Percentiles rank a stretch among this genome's conserved stretches.
These are phyloP conservation scores for Metarhizium robertsii DNA, from an alignment of 2,329 filamentous ascomycete genomes.

Conservation along the genomic window DNA sequence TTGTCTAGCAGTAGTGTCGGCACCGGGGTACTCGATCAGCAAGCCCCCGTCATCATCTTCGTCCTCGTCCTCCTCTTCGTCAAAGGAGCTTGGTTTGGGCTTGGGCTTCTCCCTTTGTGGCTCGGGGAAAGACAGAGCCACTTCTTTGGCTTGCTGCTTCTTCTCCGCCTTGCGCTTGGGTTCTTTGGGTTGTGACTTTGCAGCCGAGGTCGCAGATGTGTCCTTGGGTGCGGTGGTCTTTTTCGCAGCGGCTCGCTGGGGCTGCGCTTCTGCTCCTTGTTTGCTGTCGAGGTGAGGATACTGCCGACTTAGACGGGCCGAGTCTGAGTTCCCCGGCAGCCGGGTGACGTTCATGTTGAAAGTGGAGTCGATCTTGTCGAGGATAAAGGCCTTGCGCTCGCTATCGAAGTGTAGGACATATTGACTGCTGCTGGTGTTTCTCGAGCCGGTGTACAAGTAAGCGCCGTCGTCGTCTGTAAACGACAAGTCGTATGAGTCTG, in stretches of 20 bases:
- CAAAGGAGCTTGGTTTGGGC: constrained; percentile 8
- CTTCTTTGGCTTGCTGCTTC: constrained; percentile 29
- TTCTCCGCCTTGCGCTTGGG: constrained; percentile 20
- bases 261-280: constrained; percentile 13
- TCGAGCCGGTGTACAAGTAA: constrained; percentile 52
- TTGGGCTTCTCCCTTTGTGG: constrained; percentile 22
- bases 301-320: constrained; percentile 53
- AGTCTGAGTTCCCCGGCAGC: constrained; percentile 55
- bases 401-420: constrained; percentile 70
- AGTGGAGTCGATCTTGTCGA: constrained; percentile 73
- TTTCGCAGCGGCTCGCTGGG: constrained; percentile 17
- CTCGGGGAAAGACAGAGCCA: constrained; percentile 24
- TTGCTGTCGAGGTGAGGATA: constrained; percentile 53
- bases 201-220: not conserved
- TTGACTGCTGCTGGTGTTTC: constrained; percentile 45
- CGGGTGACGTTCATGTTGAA: constrained; percentile 80
- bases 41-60: constrained; percentile 49
- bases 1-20: constrained; percentile 24
- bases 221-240: constrained; percentile 14
- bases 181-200: constrained; percentile 7
- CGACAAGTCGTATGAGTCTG: constrained; percentile 45
- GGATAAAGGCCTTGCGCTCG: constrained; percentile 62
- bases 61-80: constrained; percentile 44
- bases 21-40: constrained; percentile 51
- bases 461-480: constrained; percentile 45